Percentiles rank a stretch among this genome's conserved stretches.
Conservation (phyloP, 352 stramenopile species). For the Phytophthora pinifolia region DNA sequence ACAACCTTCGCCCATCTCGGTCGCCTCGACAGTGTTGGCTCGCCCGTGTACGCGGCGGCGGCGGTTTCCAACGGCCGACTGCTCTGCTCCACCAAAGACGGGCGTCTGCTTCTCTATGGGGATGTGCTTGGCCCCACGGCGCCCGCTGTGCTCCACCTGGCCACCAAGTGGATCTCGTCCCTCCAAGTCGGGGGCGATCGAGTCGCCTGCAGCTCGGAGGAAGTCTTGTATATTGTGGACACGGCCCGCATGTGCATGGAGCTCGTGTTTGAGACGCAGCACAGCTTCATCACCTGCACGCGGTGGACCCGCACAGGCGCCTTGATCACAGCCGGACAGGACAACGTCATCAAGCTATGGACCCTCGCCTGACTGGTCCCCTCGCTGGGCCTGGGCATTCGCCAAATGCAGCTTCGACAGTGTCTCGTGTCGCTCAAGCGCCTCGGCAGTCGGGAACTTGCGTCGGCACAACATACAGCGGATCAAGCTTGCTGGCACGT, state of each 20-base stretch:
- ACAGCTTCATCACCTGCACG: conserved; percentile 69
- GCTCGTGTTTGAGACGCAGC: conserved; percentile 43
- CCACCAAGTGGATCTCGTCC: conserved; percentile 62
- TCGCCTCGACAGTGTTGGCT: conserved; percentile 40
- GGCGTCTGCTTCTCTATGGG: conserved; percentile 49
- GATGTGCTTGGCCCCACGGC: conserved; percentile 16
- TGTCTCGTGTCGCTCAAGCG: conserved; percentile 52
- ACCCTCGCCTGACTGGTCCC: conserved; percentile 29
- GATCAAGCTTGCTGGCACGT: conserved; percentile 6
- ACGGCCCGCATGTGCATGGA: conserved; percentile 37
- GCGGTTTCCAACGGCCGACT: conserved; percentile 31
- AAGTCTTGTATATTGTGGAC: conserved; percentile 61
- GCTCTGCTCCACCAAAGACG: conserved; percentile 70
- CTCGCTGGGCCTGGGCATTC: conserved; percentile 33
- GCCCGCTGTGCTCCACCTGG: conserved; percentile 41
- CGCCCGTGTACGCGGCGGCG: conserved; percentile 56
- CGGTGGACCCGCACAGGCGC: conserved; percentile 46
- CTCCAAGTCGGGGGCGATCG: conserved; percentile 44
- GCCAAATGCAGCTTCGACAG: conserved; percentile 52
- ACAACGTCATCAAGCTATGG: conserved; percentile 79
- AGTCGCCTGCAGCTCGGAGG: conserved; percentile 59
- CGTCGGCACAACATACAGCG: conserved; percentile 72
- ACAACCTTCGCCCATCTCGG: conserved; percentile 44
- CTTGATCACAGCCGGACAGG: conserved; percentile 56
- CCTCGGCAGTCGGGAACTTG: conserved; percentile 53